A percentile compares a stretch with the other conserved stretches of the same genome.
Evolutionary conservation across 208 protist genomes (phyloP).

Genomic region (Wallacemonas sp.): DNA sequence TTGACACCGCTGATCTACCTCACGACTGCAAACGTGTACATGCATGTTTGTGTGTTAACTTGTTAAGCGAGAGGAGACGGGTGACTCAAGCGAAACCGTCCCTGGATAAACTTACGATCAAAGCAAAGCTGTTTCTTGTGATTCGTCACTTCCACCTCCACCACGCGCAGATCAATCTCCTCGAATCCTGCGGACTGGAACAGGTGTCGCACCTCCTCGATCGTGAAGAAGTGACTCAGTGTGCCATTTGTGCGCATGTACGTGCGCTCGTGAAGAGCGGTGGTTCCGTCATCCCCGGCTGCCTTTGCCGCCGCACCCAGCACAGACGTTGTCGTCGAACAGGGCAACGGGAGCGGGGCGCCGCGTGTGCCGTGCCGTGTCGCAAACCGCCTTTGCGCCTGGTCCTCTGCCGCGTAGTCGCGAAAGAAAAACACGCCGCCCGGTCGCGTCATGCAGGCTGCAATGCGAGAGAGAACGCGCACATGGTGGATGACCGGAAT

Average conservation of each 20-base stretch:
- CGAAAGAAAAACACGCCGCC: conserved; percentile 87
- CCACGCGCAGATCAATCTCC: conserved; percentile 43
- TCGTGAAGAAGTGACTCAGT: conserved; percentile 84
- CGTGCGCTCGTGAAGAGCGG: conserved; percentile 17
- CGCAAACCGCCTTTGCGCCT: conserved; percentile 77
- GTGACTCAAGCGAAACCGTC: conserved; percentile 45
- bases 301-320: background rate
- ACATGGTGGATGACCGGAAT: conserved; percentile 68
- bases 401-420: conserved; percentile 81
- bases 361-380: background rate
- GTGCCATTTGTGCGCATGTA: conserved; percentile 86
- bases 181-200: conserved; percentile 59
- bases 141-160: conserved; percentile 80
- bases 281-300: background rate
- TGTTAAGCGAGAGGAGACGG: background rate
- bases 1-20: too few relatives aligned
- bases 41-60: background rate
- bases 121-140: conserved; percentile 53
- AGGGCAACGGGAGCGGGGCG: background rate
- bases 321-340: too few relatives aligned
- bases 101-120: conserved; percentile 75
- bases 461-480: conserved; percentile 54
- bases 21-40: background rate
- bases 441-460: conserved; percentile 47
- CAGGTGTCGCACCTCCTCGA: conserved; percentile 54